Evolutionary conservation across 2,329 filamentous ascomycete species (phyloP).

Genomic region (Chrysoporthe puriensis): DNA sequence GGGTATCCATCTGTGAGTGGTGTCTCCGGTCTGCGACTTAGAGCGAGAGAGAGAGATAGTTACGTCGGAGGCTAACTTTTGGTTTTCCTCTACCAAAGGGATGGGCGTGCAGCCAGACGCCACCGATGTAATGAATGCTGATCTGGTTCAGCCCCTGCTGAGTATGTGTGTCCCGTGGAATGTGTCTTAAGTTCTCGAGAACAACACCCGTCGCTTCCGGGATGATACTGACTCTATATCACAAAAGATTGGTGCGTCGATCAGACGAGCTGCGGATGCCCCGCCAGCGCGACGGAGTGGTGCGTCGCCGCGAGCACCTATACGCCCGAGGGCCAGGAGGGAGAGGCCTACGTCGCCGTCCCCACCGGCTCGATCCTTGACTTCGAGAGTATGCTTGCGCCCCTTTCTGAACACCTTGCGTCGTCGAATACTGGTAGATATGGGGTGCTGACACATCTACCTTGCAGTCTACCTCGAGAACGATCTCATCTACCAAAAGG

Average conservation of each 20-base stretch:
- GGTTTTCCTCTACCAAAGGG: too few species aligned
- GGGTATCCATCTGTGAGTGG: too few species aligned
- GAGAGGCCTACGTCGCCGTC: conserved; percentile 18
- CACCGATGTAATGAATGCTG: too few species aligned
- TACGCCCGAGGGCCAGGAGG: conserved; percentile 22
- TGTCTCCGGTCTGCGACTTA: too few species aligned
- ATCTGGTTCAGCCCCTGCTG: too few species aligned
- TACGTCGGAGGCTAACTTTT: too few species aligned
- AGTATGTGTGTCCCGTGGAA: too few species aligned
- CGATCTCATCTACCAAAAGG: conserved; percentile 24
- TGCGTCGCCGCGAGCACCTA: conserved; percentile 8
- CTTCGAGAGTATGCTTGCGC: conserved; percentile 11
- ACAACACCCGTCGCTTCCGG: too few species aligned
- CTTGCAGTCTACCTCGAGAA: conserved; percentile 12
- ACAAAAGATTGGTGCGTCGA: conserved; percentile 20
- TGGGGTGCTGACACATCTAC: background rate
- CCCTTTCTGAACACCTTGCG: background rate
- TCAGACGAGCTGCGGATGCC: conserved; percentile 22
- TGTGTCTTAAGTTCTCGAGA: too few species aligned
- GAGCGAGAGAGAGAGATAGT: too few species aligned
- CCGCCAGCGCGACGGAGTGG: conserved; percentile 10
- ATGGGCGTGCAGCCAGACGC: too few species aligned
- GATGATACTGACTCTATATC: background rate
- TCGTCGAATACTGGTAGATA: too few species aligned
- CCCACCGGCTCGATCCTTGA: conserved; percentile 20